Base-by-base conservation (phyloP, 805 yeast genomes). In the Metschnikowia chrysomelidarum region DNA sequence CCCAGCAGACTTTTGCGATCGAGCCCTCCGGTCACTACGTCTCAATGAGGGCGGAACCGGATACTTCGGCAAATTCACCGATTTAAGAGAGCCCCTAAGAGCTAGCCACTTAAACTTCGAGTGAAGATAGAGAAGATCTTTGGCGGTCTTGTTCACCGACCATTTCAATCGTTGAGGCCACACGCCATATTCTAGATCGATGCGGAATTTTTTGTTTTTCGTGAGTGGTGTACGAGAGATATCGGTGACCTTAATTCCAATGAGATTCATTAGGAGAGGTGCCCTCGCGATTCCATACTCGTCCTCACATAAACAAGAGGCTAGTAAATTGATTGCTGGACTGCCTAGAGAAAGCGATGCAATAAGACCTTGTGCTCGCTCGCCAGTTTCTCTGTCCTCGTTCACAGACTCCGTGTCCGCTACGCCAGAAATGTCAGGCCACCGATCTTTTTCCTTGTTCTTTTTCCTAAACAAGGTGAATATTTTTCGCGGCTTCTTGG, bases 141-240 rank as follows among this genome's bases (percentile, higher is more conserved):
- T 77, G 30, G 81, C 76, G 15, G 78, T 82, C 49, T 82, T 82
- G 19, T 77, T 69, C 5, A 93, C 75, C 1, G 81, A 67, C 98
- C 98, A 93, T 48, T 76, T 76, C 49, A 88, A 64, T 35, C 88
- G 63, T 37, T 80, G 76, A 5, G 78, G 75, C 2, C 96, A 96
- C 20, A 88, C 76, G 5, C 98, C 98, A 53, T 93, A 93, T 54
- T 89, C 96, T 28, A 93, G 65, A 31, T 82, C 85, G n/a, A 93
- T 64, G 40, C 75, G 68, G 47, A 75, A 83, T 35, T 68, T 73
- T 38, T 66, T 47, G 34, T 67, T 71, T 40, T 65, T 69, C 2
- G 71, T 59, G 30, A 52, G 43, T 3, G 59, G 58, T 34, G 49
- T 66, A 38, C 59, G 56, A 1, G 79, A 66, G 7, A 69, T 57